phyloP scores from a whole-genome alignment of 2,329 filamentous ascomycete genomes.

The Didymella sp. region DNA sequence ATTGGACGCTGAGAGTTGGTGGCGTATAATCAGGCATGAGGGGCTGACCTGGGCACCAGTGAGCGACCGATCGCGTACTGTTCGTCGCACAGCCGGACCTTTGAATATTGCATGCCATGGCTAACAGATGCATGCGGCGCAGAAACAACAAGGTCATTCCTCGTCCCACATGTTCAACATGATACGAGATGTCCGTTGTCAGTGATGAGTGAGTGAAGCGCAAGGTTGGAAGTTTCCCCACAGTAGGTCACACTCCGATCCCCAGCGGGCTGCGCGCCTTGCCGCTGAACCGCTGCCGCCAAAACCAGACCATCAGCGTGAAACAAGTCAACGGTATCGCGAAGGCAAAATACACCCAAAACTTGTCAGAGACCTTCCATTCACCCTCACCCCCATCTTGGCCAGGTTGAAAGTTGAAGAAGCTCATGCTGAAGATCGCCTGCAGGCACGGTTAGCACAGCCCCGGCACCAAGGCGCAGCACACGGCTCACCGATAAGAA shows the following conservation, averaged over 20 bases:
- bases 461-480: neutral
- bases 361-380: constrained; percentile 27
- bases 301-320: constrained; percentile 22
- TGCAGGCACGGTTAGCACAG: constrained; percentile 10
- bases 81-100: too few relatives aligned
- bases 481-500: constrained; percentile 26
- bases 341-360: constrained; percentile 31
- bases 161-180: too few relatives aligned
- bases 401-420: constrained; percentile 26
- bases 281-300: neutral
- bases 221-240: too few relatives aligned
- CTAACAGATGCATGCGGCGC: too few relatives aligned
- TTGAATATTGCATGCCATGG: too few relatives aligned
- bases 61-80: too few relatives aligned
- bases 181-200: neutral
- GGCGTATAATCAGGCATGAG: too few relatives aligned
- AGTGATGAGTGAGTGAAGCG: too few relatives aligned
- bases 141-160: too few relatives aligned
- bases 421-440: constrained; percentile 35
- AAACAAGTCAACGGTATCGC: constrained; percentile 27
- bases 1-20: too few relatives aligned
- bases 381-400: neutral
- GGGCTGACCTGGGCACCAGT: too few relatives aligned
- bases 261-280: too few relatives aligned
- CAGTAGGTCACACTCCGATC: neutral